Conservation (phyloP, 192 early-diverging fungal species). For the Coemansia sp. region DNA sequence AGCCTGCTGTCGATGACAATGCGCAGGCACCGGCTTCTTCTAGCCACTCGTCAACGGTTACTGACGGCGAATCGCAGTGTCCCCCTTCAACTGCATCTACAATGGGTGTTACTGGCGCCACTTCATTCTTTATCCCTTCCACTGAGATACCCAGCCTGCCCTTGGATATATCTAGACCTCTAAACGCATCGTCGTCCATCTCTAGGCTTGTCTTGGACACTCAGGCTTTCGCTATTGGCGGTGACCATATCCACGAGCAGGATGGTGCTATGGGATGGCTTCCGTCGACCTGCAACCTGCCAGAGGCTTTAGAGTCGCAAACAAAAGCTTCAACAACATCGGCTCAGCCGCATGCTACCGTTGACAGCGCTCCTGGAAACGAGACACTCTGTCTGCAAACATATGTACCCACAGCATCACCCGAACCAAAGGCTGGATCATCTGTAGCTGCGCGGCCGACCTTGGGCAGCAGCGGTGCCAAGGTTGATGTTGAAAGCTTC, state of each 20-base stretch:
- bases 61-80: not conserved
- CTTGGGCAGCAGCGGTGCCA: not conserved
- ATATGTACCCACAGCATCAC: not conserved
- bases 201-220: not conserved
- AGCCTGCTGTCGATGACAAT: not conserved
- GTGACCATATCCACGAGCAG: not conserved
- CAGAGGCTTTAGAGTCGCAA: not conserved
- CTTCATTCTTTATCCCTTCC: not conserved
- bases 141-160: slow-evolving; percentile 3
- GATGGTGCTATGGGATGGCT: slow-evolving; percentile 27
- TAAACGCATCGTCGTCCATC: not conserved
- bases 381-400: not conserved
- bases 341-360: not conserved
- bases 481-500: slow-evolving; percentile 23
- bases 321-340: not conserved
- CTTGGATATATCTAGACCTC: not conserved
- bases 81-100: not conserved
- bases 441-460: not conserved
- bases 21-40: not conserved
- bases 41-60: not conserved
- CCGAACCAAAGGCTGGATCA: not conserved
- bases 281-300: slow-evolving; percentile 22
- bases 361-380: not conserved
- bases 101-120: not conserved
- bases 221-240: not conserved